Evolutionary conservation across 1,139 yeast genomes (phyloP), one percentile per base, ranked within the genome.

Genomic region (Hyphopichia fennica): DNA sequence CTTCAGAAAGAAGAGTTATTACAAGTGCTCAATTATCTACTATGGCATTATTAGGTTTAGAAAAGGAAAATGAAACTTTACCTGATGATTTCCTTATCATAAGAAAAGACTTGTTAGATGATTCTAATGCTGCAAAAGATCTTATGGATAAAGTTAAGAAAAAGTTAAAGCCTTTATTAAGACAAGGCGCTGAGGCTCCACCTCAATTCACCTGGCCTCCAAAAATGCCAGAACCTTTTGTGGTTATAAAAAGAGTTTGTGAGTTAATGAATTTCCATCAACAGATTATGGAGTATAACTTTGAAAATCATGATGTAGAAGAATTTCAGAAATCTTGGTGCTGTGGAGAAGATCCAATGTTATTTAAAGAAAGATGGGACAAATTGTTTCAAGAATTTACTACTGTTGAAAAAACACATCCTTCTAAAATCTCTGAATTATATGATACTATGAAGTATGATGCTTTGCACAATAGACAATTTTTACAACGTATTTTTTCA

Each of bases 141-240:
- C 72, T 90, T 41, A 93, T 91, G 98, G 99, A 95, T 59, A 88
- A 90, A 58, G 99, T 95, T 32, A 95, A 95, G 65, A 95, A 93
- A 80, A 90, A 91, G 71, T 75, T 95, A 58, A 95, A 95, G 63
- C 98, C 98, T 0, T 72, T 95, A 57, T 71, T 95, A 41, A 81
- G 99, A 63, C 93, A 91, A 63, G 99, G 99, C 2, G 88, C 91
- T 44, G 96, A 90, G 55, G 97, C 98, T 0, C 99, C 99, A n/a
- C 90, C 96, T 1, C 97, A 93, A 58, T 95, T 95, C 63, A 88
- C 99, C 0, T 95, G 99, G 99, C 99, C 99, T 2, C 89, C 95
- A 14, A 89, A 90, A 57, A 90, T 93, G 87, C 99, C 99, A 0
- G 95, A 93, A 60, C 99, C 99, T 1, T 91, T 89, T 62, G 81